phyloP scores from a whole-genome alignment of 1,284 basidiomycete genomes.

The Boletus smithii region DNA sequence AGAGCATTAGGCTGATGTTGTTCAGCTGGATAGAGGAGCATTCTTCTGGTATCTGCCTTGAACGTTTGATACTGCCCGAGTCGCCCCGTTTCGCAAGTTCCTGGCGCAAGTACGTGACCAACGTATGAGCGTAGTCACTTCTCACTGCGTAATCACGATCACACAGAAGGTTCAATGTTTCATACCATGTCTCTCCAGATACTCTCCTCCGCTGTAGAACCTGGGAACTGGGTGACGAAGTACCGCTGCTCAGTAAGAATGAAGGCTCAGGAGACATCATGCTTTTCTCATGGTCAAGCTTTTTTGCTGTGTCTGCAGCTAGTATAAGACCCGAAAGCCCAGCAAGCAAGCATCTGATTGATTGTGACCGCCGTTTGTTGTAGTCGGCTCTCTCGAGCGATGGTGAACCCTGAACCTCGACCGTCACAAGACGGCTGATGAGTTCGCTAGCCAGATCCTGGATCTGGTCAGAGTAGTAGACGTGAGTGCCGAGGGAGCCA shows the following conservation, averaged over 20 bases:
- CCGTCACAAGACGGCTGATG: slow-evolving; percentile 67
- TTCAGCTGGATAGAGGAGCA: slow-evolving; percentile 44
- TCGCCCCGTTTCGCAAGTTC: slow-evolving; percentile 66
- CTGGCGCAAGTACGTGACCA: slow-evolving; percentile 69
- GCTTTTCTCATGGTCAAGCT: slow-evolving; percentile 29
- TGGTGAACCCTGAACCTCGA: slow-evolving; percentile 63
- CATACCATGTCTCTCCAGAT: slow-evolving; percentile 83
- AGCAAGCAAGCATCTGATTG: slow-evolving; percentile 72
- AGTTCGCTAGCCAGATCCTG: slow-evolving; percentile 90
- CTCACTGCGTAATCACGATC: slow-evolving; percentile 73
- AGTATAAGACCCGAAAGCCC: slow-evolving; percentile 71
- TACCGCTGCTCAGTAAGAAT: slow-evolving; percentile 16
- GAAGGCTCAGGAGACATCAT: slow-evolving; percentile 21
- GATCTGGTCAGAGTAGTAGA: slow-evolving; percentile 96
- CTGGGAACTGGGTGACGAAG: slow-evolving; percentile 29
- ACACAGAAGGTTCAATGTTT: slow-evolving; percentile 80
- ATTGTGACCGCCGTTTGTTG: slow-evolving; percentile 56
- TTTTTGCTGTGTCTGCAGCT: slow-evolving; percentile 52
- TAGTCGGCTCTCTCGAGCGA: slow-evolving; percentile 43
- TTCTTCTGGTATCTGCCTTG: slow-evolving; percentile 42
- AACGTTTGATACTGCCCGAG: slow-evolving; percentile 43
- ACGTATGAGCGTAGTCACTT: slow-evolving; percentile 68
- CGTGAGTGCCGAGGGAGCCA: slow-evolving; percentile 80
- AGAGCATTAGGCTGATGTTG: slow-evolving; percentile 49
- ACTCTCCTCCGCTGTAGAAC: slow-evolving; percentile 67